Evolutionary conservation across 306 rosid species (phyloP).

Genomic region (Quercus wislizeni): DNA sequence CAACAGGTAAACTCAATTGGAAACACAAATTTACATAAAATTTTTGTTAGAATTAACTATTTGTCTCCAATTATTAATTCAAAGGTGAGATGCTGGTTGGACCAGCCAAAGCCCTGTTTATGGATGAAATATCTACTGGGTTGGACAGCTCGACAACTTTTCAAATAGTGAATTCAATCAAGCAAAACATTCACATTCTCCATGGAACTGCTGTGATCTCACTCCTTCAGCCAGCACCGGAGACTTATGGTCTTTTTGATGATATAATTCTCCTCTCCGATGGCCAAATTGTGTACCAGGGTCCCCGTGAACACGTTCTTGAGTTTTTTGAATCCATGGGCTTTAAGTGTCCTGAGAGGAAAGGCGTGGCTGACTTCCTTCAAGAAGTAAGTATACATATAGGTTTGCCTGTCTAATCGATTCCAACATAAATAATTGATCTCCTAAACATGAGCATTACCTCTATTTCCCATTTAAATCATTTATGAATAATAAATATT

Average conservation of each 20-base stretch:
- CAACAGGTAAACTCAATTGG: constrained; percentile 32
- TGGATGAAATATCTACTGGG: constrained; percentile 61
- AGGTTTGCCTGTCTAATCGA: background rate
- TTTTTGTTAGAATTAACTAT: background rate
- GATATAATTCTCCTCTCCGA: constrained; percentile 48
- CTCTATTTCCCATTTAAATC: background rate
- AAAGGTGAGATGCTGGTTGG: constrained; percentile 53
- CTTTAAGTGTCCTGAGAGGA: constrained; percentile 44
- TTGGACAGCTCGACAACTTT: constrained; percentile 50
- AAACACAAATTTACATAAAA: too few relatives aligned
- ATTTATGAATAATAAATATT: background rate
- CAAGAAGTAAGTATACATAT: constrained; percentile 10
- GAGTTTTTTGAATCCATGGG: constrained; percentile 45
- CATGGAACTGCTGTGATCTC: constrained; percentile 42
- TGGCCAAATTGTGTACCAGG: constrained; percentile 45
- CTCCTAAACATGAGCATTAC: background rate
- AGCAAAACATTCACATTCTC: constrained; percentile 31
- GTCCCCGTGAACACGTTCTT: constrained; percentile 39
- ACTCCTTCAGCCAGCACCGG: constrained; percentile 57
- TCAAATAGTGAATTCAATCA: constrained; percentile 48
- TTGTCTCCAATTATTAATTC: background rate
- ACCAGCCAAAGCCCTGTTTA: constrained; percentile 42
- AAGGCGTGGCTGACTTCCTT: constrained; percentile 47
- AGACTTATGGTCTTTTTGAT: constrained; percentile 45
- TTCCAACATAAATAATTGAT: background rate